Percentiles rank a stretch among this genome's conserved stretches.
Evolutionary conservation across 192 early-diverging fungal genomes (phyloP).

Genomic region (Obelidium mucronatum): DNA sequence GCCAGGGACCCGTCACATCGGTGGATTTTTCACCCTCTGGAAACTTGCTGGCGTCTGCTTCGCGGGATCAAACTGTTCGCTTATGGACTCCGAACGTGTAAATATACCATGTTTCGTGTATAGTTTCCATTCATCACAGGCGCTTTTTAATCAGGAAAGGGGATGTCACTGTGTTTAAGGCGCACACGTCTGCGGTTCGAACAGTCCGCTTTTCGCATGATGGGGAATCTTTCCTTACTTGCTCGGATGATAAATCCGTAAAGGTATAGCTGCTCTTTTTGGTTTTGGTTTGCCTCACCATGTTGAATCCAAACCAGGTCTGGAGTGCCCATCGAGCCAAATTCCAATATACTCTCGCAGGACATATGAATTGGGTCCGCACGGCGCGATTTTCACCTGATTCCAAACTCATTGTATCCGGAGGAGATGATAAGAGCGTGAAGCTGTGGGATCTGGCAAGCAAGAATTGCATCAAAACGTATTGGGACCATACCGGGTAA

Average conservation of each 20-base stretch:
- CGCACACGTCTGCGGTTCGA: slow-evolving; percentile 66
- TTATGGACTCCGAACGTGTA: slow-evolving; percentile 71
- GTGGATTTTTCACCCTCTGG: slow-evolving; percentile 64
- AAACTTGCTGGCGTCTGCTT: slow-evolving; percentile 59
- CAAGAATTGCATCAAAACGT: slow-evolving; percentile 64
- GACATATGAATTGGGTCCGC: slow-evolving; percentile 70
- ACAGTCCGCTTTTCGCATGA: slow-evolving; percentile 64
- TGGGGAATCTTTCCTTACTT: slow-evolving; percentile 53
- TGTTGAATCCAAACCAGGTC: slow-evolving; percentile 39
- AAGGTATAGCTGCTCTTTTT: slow-evolving; percentile 47
- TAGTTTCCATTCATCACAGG: too few species aligned
- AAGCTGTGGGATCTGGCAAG: slow-evolving; percentile 63
- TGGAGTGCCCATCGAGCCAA: slow-evolving; percentile 65
- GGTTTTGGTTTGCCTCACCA: too few species aligned
- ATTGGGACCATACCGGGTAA: slow-evolving; percentile 66
- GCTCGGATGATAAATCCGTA: slow-evolving; percentile 66
- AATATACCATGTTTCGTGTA: not conserved
- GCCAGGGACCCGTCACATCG: slow-evolving; percentile 57
- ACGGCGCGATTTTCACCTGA: slow-evolving; percentile 62
- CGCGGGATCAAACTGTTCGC: slow-evolving; percentile 61
- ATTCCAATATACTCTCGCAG: slow-evolving; percentile 63
- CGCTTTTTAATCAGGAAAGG: slow-evolving; percentile 54
- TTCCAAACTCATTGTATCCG: slow-evolving; percentile 57
- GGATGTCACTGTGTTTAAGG: slow-evolving; percentile 66
- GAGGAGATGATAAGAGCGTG: slow-evolving; percentile 67